Evolutionary conservation across 1,139 yeast species (phyloP).

Genomic region (Suhomyces maxii): DNA sequence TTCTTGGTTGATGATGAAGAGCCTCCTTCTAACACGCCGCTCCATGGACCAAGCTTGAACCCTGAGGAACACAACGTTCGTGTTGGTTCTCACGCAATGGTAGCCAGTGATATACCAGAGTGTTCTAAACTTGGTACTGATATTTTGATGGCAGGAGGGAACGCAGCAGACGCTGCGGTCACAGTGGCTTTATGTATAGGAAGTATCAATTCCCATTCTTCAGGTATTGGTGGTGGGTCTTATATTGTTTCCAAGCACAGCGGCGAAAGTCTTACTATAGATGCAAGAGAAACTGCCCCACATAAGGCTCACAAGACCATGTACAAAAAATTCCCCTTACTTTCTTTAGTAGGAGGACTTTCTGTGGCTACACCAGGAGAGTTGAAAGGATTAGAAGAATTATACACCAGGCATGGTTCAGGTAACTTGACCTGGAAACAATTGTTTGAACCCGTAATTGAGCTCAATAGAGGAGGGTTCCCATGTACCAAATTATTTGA

Average conservation of each 20-base stretch:
- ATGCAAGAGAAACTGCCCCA: conserved; percentile 92
- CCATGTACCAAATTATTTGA: conserved; percentile 50
- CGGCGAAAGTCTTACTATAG: conserved; percentile 58
- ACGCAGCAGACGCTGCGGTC: conserved; percentile 91
- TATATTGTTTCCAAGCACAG: conserved; percentile 60
- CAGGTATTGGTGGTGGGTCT: conserved; percentile 95
- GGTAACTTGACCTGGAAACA: conserved; percentile 74
- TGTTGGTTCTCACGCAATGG: conserved; percentile 55
- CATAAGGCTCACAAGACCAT: conserved; percentile 57
- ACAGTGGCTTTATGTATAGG: conserved; percentile 90
- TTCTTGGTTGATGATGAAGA: not conserved
- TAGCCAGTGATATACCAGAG: conserved; percentile 68
- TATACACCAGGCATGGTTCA: conserved; percentile 63
- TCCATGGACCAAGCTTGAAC: conserved; percentile 36
- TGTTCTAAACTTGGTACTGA: conserved; percentile 72
- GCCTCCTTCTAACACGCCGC: conserved; percentile 31
- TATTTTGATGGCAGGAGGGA: conserved; percentile 62
- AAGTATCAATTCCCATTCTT: conserved; percentile 73
- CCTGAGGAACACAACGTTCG: conserved; percentile 33
- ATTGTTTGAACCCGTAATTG: conserved; percentile 71
- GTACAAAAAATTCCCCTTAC: conserved; percentile 49
- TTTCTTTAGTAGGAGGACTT: conserved; percentile 75
- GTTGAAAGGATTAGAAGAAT: conserved; percentile 69
- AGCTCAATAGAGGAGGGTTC: conserved; percentile 70
- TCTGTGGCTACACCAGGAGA: conserved; percentile 92